Evolutionary conservation across 371 early-diverging fungal genomes (phyloP), one percentile per base, ranked within the genome.

Genomic region (Mucor plumbeus): DNA sequence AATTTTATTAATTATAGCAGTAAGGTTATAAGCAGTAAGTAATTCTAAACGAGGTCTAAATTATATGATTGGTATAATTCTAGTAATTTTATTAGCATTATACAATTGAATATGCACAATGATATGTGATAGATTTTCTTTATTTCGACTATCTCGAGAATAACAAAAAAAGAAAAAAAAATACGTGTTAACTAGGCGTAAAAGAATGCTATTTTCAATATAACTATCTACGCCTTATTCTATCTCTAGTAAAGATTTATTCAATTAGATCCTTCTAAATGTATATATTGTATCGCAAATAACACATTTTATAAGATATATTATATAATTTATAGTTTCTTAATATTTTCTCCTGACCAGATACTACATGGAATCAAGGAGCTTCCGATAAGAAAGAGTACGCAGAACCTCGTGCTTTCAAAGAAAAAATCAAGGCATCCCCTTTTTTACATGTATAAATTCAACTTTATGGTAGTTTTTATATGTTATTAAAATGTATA

Each of bases 391-490:
- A 55, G 55, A 31, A 55, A 34, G 31, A 34, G 35, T 7, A 55
- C 55, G 55, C 55, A 55, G 55, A 34, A 55, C 55, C 55, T 55
- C 55, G 55, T 55, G 55, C 55, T 55, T 55, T 55, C 34, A 55
- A 55, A 47, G 38, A 38, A 9, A 48, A 48, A 19, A 19, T 19
- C 48, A 19, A 47, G 47, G 15, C 19, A n/a, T 19, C 48, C 48
- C 48, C 48, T 9, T 48, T 48, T 19, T 38, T 38, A 38, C 8
- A 48, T 17, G 17, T 48, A 19, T 7, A 48, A 19, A 48, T 48
- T 48, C 48, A 48, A 48, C 19, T 48, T 48, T 21, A 48, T 48
- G 48, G 48, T 48, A 7, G 48, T 48, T 48, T 48, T 48, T 19
- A 9, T 21, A 48, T 48, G 48, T 19, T 21, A 17, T 17, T 48